A percentile compares a stretch with the other conserved stretches of the same genome.
These are phyloP conservation scores for Saxophila tyrrhenica DNA, from an alignment of 495 filamentous ascomycete genomes.

Conservation along the genomic window DNA sequence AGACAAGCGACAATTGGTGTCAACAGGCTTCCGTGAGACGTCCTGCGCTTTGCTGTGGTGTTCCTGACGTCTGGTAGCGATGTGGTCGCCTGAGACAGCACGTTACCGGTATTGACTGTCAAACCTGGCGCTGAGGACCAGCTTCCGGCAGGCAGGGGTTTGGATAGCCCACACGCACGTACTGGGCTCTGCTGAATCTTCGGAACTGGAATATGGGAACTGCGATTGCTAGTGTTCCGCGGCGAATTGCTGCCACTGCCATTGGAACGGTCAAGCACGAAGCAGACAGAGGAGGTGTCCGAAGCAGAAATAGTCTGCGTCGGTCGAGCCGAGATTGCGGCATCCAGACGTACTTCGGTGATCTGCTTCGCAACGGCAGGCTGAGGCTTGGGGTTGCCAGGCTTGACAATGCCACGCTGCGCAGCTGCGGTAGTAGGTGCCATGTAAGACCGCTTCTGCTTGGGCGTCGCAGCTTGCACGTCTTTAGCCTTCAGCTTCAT, in stretches of 20 bases:
- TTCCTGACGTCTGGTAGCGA: not conserved
- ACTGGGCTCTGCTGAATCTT: not conserved
- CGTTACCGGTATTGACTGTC: not conserved
- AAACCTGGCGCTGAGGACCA: not conserved
- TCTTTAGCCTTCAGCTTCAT: not conserved
- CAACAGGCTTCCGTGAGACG: not conserved
- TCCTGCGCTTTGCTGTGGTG: not conserved
- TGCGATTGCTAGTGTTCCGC: not conserved
- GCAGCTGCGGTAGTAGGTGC: constrained; percentile 15
- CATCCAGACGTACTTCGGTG: not conserved
- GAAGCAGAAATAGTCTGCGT: not conserved
- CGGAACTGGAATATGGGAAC: not conserved
- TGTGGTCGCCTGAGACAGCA: not conserved
- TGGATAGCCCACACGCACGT: not conserved
- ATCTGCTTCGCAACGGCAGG: not conserved
- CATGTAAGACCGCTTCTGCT: constrained; percentile 18
- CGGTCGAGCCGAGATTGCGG: not conserved
- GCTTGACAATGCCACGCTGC: constrained; percentile 10
- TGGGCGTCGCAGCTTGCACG: not conserved
- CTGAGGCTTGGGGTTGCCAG: constrained; percentile 6
- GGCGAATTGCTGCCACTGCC: not conserved
- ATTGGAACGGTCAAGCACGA: not conserved
- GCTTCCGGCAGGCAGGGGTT: not conserved
- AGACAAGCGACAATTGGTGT: constrained; percentile 1
- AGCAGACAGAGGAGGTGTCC: not conserved